A percentile compares a stretch with the other conserved stretches of the same genome.
Conservation (phyloP, 2,329 filamentous ascomycete genomes). For the Fusarium ambrosium region DNA sequence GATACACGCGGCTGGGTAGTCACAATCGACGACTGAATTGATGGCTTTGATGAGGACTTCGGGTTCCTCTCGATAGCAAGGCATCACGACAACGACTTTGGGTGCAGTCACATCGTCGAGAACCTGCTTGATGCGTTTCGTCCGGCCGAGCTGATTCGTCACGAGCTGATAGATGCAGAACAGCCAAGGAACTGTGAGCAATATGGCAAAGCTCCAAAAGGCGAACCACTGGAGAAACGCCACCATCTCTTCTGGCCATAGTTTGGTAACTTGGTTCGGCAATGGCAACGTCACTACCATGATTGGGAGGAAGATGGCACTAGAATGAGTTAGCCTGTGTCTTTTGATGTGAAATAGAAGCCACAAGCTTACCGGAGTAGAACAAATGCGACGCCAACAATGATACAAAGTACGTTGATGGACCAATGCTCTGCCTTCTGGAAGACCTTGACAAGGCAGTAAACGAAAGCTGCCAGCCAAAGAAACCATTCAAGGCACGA, state of each 20-base stretch:
- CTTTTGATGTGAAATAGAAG: neutral
- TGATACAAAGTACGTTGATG: slow-evolving; percentile 80
- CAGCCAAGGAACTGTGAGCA: slow-evolving; percentile 90
- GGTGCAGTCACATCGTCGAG: slow-evolving; percentile 89
- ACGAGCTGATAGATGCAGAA: slow-evolving; percentile 94
- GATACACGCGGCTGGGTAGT: slow-evolving; percentile 92
- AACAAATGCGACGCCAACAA: slow-evolving; percentile 82
- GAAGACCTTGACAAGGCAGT: slow-evolving; percentile 90
- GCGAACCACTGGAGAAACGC: slow-evolving; percentile 90
- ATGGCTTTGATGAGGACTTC: slow-evolving; percentile 87
- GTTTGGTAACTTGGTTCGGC: slow-evolving; percentile 76
- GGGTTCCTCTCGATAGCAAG: slow-evolving; percentile 92
- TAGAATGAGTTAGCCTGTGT: slow-evolving; percentile 51
- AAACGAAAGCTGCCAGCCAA: slow-evolving; percentile 93
- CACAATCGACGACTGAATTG: slow-evolving; percentile 92
- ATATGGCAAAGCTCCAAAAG: slow-evolving; percentile 90
- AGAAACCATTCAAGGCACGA: slow-evolving; percentile 94
- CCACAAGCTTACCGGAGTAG: slow-evolving; percentile 72
- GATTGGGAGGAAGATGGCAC: slow-evolving; percentile 88
- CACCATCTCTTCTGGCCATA: slow-evolving; percentile 80
- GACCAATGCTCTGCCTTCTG: slow-evolving; percentile 91
- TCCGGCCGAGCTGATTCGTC: slow-evolving; percentile 86
- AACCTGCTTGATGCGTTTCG: slow-evolving; percentile 84
- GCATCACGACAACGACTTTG: slow-evolving; percentile 97
- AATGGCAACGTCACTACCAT: slow-evolving; percentile 95